Evolutionary conservation across 192 early-diverging fungal genomes (phyloP).

Genomic region (Rhizophagus clarus): DNA sequence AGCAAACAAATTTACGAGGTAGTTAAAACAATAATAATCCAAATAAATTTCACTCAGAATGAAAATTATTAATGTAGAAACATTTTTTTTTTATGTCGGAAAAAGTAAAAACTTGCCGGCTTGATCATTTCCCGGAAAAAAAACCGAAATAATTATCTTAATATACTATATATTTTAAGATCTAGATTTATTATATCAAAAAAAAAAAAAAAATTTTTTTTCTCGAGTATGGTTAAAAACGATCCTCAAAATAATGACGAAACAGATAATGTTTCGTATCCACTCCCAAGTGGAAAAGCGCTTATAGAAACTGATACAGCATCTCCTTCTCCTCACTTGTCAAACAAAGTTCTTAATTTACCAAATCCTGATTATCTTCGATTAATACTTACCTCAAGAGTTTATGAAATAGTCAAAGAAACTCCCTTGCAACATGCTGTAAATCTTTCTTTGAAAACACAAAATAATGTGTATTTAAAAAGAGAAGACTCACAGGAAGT

Average conservation of each 20-base stretch:
- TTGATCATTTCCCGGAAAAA: no score
- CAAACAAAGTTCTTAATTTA: background rate
- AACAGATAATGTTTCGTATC: background rate
- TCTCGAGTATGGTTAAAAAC: background rate
- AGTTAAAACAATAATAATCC: no score
- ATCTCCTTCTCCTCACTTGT: slow-evolving; percentile 22
- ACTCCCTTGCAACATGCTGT: slow-evolving; percentile 84
- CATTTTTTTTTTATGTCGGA: no score
- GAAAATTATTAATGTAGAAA: no score
- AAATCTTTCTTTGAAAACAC: slow-evolving; percentile 75
- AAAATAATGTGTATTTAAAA: slow-evolving; percentile 81
- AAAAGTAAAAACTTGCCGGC: no score
- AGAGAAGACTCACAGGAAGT: slow-evolving; percentile 97
- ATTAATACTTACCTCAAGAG: slow-evolving; percentile 89
- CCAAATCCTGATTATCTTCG: slow-evolving; percentile 83
- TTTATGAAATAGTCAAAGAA: slow-evolving; percentile 93
- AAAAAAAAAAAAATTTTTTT: background rate
- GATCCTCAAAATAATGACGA: background rate
- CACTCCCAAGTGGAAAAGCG: slow-evolving; percentile 26
- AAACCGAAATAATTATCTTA: no score
- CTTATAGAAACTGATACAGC: slow-evolving; percentile 31
- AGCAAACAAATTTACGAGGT: no score
- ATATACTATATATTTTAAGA: background rate
- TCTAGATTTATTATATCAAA: background rate
- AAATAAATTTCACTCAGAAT: no score